Evolutionary conservation across 2,329 filamentous ascomycete species (phyloP).

Genomic region (Monosporascus sp.): DNA sequence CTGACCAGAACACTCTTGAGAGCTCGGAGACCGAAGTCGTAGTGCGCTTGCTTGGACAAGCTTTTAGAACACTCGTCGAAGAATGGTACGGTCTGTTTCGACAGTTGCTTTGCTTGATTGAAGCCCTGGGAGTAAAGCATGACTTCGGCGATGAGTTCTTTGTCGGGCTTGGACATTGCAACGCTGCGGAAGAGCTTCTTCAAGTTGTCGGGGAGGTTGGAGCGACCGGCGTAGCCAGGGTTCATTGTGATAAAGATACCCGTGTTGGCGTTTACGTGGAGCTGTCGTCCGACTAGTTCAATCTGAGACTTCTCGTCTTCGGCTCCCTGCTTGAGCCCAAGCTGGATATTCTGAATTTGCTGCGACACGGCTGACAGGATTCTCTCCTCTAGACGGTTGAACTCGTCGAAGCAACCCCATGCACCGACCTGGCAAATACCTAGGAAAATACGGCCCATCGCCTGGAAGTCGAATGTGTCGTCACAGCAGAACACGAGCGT

Average conservation of each 20-base stretch:
- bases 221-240: constrained; percentile 95
- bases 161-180: constrained; percentile 99
- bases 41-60: constrained; percentile 95
- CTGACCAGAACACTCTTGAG: constrained; percentile 98
- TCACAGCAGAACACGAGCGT: constrained; percentile 99
- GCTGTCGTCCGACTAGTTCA: constrained; percentile 85
- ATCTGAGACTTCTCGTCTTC: constrained; percentile 84
- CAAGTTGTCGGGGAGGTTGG: constrained; percentile 95
- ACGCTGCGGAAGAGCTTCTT: constrained; percentile 99
- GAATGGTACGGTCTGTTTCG: constrained; percentile 95
- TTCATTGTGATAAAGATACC: constrained; percentile 99
- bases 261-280: constrained; percentile 86
- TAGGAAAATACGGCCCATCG: constrained; percentile 98
- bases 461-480: constrained; percentile 99
- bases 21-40: constrained; percentile 96
- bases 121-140: constrained; percentile 99
- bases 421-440: constrained; percentile 98
- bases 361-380: constrained; percentile 98
- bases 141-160: constrained; percentile 98
- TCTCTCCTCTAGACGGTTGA: constrained; percentile 96
- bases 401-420: constrained; percentile 99
- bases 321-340: constrained; percentile 80
- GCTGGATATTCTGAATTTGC: constrained; percentile 98
- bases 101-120: constrained; percentile 88
- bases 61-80: constrained; percentile 82